Percentiles rank a stretch among this genome's conserved stretches.
Conservation (phyloP, 371 early-diverging fungal genomes). For the Mortierella sp. region DNA sequence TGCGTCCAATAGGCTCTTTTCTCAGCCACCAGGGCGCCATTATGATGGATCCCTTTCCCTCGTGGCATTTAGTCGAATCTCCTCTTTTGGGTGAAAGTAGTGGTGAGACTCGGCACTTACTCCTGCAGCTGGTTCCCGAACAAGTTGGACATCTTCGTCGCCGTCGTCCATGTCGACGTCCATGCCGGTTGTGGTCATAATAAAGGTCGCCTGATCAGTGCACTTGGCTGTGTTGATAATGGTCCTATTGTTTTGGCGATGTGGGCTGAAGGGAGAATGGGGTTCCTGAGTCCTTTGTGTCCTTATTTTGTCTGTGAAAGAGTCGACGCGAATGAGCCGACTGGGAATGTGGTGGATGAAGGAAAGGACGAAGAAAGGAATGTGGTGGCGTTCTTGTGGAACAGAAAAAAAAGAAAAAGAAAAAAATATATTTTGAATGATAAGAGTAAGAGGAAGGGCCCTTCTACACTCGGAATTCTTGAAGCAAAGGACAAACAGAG, state of each 20-base stretch:
- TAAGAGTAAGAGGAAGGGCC: constrained; percentile 30
- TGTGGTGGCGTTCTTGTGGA: not conserved
- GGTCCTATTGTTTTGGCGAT: not conserved
- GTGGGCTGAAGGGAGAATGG: not conserved
- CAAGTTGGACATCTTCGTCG: not conserved
- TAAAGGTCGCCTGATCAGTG: not conserved
- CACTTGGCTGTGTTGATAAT: not conserved
- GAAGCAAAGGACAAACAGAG: constrained; percentile 21
- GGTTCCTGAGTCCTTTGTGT: not conserved
- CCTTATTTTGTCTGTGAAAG: no score
- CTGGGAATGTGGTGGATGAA: not conserved
- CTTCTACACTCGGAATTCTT: constrained; percentile 39
- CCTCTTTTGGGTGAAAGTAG: not conserved
- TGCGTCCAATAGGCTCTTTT: not conserved
- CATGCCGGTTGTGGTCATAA: not conserved
- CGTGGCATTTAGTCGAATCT: not conserved
- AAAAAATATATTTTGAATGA: not conserved
- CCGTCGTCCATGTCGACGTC: not conserved
- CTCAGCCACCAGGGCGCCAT: not conserved
- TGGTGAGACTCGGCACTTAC: not conserved
- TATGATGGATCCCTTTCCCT: not conserved
- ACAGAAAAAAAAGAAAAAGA: constrained; percentile 15
- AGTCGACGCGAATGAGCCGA: no score
- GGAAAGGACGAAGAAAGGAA: not conserved
- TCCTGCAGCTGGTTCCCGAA: not conserved